Base-by-base conservation (phyloP, 2,329 filamentous ascomycete species). In the Paraphaeosphaeria minitans region DNA sequence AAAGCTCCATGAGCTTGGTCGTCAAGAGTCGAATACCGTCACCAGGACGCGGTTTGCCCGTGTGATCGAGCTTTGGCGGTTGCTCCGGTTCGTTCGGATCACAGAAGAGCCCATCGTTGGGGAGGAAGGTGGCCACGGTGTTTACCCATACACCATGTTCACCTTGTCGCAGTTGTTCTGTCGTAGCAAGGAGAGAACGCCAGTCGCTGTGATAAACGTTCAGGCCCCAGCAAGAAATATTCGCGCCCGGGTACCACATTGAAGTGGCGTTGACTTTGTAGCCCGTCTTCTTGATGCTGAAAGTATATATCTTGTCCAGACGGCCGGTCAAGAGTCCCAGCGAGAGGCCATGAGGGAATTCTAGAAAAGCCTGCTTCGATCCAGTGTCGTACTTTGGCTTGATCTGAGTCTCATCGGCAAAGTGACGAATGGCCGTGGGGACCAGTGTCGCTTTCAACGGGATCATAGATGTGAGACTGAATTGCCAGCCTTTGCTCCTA, bases 401-500 rank as follows among this genome's bases (percentile, higher is more conserved):
- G 58, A 76, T 59, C 9, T 31, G 55, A 4, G 71, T 60, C 13
- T 57, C 39, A 8, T 71, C 35, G 1, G 69, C 70, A 29, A 76
- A 76, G 10, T 43, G 52, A 6, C 45, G 51, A 1, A 76, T 55
- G 1, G 67, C 60, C 4, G 72, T 68, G 2, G 72, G 63, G 1
- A 69, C 62, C 4, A 58, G 57, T 21, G 62, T 66, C 16, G 53
- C 41, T 4, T 59, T 24, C 9, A 72, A 47, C 1, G 57, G 52
- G 4, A 35, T 60, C 68, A 74, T 64, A 0, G 70, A 72, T 31
- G 73, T 68, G 2, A 76, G 55, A 3, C 60, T 62, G 35, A 76
- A 74, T 6, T 68, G 66, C 73, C 73, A 76, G 5, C 58, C 68
- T 55, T 64, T 63, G n/a, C 63, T 58, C 46, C 70, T 73, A 45